A percentile compares a stretch with the other conserved stretches of the same genome.
Conservation (phyloP, 257 asterid genomes). For the Plantago elongata region DNA sequence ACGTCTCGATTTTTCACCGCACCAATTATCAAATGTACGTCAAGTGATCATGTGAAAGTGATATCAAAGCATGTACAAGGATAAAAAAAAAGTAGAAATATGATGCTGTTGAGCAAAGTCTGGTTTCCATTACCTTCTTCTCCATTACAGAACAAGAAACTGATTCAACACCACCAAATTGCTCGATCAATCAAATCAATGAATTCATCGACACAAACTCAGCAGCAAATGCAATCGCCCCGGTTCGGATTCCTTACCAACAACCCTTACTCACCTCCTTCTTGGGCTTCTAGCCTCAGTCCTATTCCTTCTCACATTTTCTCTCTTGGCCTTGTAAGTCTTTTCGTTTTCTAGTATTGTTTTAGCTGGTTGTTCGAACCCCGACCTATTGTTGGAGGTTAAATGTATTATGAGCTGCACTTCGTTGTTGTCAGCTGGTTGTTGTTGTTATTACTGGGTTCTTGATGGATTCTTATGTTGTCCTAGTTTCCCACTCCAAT, state of each 20-base stretch:
- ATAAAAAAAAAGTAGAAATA: not conserved
- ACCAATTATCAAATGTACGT: too few species aligned
- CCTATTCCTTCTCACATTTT: conserved; percentile 65
- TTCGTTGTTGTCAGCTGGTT: too few species aligned
- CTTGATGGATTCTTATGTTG: conserved; percentile 3
- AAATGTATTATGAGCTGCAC: too few species aligned
- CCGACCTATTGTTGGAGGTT: too few species aligned
- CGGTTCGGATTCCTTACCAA: conserved; percentile 49
- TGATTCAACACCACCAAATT: not conserved
- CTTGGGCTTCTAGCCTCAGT: conserved; percentile 74
- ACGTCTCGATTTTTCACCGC: too few species aligned
- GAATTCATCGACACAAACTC: conserved; percentile 29
- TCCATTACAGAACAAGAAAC: conserved; percentile 17
- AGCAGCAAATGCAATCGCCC: conserved; percentile 19
- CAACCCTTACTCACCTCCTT: conserved; percentile 68
- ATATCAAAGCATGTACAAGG: not conserved
- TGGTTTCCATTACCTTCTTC: conserved; percentile 4
- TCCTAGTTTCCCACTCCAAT: conserved; percentile 90
- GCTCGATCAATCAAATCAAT: conserved; percentile 29
- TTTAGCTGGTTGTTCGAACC: not conserved
- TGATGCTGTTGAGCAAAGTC: not conserved
- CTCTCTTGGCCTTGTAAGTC: conserved; percentile 76
- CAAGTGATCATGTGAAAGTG: too few species aligned
- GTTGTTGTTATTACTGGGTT: not conserved
- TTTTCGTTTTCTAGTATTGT: not conserved